Percentiles rank a stretch among this genome's conserved stretches.
These are phyloP conservation scores for Neoarthrinium moseri DNA, from an alignment of 2,329 filamentous ascomycete species.

Conservation along the genomic window DNA sequence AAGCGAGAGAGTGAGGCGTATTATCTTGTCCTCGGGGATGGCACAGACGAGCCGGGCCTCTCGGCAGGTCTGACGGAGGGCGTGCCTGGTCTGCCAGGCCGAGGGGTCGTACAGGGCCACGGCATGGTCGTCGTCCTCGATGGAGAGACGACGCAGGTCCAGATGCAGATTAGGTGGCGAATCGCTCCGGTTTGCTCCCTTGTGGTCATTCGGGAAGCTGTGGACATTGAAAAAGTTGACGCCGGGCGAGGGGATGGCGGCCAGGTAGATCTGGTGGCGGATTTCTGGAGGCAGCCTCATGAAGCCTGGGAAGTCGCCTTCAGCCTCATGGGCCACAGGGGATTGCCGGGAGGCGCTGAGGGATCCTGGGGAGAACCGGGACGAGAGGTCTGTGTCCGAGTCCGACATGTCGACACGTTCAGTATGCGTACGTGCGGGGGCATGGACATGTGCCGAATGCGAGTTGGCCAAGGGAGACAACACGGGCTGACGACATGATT, in stretches of 20 bases:
- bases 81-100: constrained; percentile 23
- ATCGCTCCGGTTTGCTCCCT: constrained; percentile 22
- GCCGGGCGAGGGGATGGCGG: constrained; percentile 22
- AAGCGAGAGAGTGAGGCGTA: constrained; percentile 22
- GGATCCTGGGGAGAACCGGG: too few relatives aligned
- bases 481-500: too few relatives aligned
- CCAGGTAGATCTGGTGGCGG: constrained; percentile 25
- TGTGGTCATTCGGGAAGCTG: constrained; percentile 29
- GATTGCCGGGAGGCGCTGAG: too few relatives aligned
- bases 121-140: constrained; percentile 22
- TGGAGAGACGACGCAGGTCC: constrained; percentile 26
- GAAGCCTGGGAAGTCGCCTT: constrained; percentile 26
- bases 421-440: too few relatives aligned
- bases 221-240: constrained; percentile 35
- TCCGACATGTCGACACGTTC: too few relatives aligned
- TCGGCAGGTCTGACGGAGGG: constrained; percentile 21
- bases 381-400: too few relatives aligned
- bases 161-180: constrained; percentile 27
- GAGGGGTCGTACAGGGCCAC: constrained; percentile 29
- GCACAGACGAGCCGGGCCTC: constrained; percentile 25
- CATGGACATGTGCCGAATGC: too few relatives aligned
- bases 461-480: too few relatives aligned
- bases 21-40: constrained; percentile 16
- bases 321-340: too few relatives aligned
- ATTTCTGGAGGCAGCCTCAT: constrained; percentile 25